Evolutionary conservation across 2,329 filamentous ascomycete genomes (phyloP), one percentile per base, ranked within the genome.

Genomic region (Fusarium tupiense): DNA sequence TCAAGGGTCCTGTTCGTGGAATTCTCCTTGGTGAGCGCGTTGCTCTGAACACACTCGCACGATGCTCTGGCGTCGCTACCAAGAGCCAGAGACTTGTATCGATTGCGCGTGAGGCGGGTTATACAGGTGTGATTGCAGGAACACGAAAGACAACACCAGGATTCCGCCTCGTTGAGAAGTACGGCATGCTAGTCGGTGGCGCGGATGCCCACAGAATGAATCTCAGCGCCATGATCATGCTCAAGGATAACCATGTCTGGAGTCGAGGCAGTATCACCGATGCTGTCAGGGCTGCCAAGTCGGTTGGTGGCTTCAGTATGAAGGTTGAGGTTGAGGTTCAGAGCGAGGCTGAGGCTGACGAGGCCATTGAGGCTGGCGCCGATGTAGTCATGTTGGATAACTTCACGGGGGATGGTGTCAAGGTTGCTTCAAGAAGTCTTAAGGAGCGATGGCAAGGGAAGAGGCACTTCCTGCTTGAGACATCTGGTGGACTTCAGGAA

Each of bases 181-280:
- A 99, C 83, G 96, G 95, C 76, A 98, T 99, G 92, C 86, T 98
- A 29, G 92, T 97, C 22, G 96, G 96, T 64, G 96, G 96, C 17
- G 95, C 94, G 22, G 96, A 99, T 84, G 90, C 92, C 6, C 96
- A 99, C 83, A 88, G 96, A 38, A 94, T 98, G 84, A 96, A 99
- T 82, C 87, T 99, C 64, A 93, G 91, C 82, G 90, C 92, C 74
- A 98, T 99, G 96, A 95, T 95, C 64, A 99, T 99, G 96, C 88
- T 99, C 74, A 99, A 99, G 86, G 96, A 99, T 84, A 99, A 99
- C 84, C 96, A 99, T 84, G 92, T 99, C 65, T 98, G 96, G 93
- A 94, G 94, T 72, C 92, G 93, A 61, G 92, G 92, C 33, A 94
- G 93, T 80, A 98, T 99, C 82, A 91, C 93, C 3, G 91, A 93